Evolutionary conservation across 108 stramenopile species (phyloP).

Genomic region (Cyclostephanos tholiformis): DNA sequence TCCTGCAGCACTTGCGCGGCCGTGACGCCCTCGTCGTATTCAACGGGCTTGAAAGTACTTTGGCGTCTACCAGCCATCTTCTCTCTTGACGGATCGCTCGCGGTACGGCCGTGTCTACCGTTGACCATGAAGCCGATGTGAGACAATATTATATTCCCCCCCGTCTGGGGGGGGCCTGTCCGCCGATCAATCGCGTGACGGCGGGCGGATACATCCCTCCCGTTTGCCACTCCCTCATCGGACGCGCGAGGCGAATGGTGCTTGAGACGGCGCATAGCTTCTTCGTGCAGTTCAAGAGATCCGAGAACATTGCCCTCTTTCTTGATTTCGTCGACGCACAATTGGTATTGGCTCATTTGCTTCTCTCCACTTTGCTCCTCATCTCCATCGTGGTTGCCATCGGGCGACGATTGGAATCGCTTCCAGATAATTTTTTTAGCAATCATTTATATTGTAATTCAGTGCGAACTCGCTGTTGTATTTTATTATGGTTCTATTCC

Average conservation of each 20-base stretch:
- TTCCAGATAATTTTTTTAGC: too few relatives aligned
- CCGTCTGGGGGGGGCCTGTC: neutral
- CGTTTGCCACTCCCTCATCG: neutral
- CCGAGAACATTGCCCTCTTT: neutral
- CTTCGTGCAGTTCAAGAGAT: neutral
- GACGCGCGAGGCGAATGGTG: neutral
- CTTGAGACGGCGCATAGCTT: neutral
- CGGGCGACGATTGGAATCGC: too few relatives aligned
- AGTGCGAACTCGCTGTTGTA: too few relatives aligned
- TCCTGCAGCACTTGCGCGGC: neutral
- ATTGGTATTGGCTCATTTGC: neutral
- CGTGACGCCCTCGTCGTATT: neutral
- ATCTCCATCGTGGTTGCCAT: too few relatives aligned
- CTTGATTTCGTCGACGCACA: neutral
- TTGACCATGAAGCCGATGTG: neutral
- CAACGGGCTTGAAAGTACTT: neutral
- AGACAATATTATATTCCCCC: neutral
- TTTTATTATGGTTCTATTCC: too few relatives aligned
- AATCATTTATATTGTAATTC: too few relatives aligned
- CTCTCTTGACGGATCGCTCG: neutral
- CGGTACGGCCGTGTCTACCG: neutral
- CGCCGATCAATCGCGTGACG: neutral
- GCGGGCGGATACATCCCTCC: neutral
- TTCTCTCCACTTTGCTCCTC: neutral
- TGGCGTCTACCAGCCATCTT: neutral